Evolutionary conservation across 495 filamentous ascomycete genomes (phyloP).

Genomic region (Penicillium herquei): DNA sequence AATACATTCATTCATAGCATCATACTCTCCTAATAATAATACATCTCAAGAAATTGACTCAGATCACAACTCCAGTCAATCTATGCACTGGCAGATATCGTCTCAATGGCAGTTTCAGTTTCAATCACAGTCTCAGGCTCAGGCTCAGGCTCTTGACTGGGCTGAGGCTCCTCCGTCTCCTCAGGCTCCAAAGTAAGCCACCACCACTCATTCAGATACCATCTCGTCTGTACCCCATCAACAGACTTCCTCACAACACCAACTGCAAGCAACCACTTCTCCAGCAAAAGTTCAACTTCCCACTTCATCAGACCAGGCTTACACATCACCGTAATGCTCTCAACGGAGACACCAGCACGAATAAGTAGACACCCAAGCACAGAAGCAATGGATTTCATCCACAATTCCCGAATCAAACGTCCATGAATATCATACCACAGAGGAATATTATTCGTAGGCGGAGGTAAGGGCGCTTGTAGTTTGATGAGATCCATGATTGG

Average conservation of each 20-base stretch:
- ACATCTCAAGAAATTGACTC: too few species aligned
- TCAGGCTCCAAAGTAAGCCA: conserved; percentile 51
- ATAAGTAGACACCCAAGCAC: conserved; percentile 58
- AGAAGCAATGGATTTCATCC: conserved; percentile 61
- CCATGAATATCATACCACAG: conserved; percentile 80
- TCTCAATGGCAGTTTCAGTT: too few species aligned
- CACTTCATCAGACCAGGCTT: conserved; percentile 63
- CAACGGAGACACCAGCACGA: conserved; percentile 54
- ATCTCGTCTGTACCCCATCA: conserved; percentile 34
- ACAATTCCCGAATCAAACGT: conserved; percentile 56
- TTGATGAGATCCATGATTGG: conserved; percentile 37
- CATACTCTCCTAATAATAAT: too few species aligned
- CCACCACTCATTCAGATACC: conserved; percentile 66
- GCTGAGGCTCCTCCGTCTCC: neutral
- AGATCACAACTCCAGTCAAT: too few species aligned
- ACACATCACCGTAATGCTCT: conserved; percentile 52
- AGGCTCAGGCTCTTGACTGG: too few species aligned
- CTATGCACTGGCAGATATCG: too few species aligned
- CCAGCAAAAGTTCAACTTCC: conserved; percentile 63
- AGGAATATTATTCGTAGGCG: conserved; percentile 49
- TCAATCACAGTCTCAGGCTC: too few species aligned
- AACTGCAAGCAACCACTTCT: conserved; percentile 60
- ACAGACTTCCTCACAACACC: conserved; percentile 38
- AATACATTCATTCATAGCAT: too few species aligned
- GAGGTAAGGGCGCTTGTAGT: conserved; percentile 28